Evolutionary conservation across 805 yeast genomes (phyloP).

Genomic region (Sugiyamaella boreocaroliniensis): DNA sequence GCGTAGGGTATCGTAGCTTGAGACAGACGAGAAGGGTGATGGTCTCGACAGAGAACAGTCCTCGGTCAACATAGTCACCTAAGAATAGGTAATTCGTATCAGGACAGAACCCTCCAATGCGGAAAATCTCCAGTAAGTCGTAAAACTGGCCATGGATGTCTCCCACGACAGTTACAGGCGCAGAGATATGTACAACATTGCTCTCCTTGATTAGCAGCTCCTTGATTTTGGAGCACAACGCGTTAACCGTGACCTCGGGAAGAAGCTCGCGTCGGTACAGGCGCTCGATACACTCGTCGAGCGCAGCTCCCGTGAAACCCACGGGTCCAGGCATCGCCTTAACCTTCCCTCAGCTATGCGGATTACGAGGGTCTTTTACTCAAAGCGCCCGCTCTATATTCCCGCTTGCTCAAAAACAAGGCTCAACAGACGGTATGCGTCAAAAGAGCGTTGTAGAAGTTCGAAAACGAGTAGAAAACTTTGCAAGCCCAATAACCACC

Average conservation of each 20-base stretch:
- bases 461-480: too few relatives aligned
- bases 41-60: slow-evolving; percentile 89
- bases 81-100: slow-evolving; percentile 86
- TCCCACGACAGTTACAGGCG: slow-evolving; percentile 94
- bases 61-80: slow-evolving; percentile 96
- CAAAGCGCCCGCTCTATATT: too few relatives aligned
- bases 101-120: slow-evolving; percentile 90
- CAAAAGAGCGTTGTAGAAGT: too few relatives aligned
- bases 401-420: too few relatives aligned
- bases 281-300: slow-evolving; percentile 66
- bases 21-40: slow-evolving; percentile 74
- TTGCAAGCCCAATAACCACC: too few relatives aligned
- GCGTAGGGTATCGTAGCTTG: slow-evolving; percentile 78
- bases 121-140: slow-evolving; percentile 85
- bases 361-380: too few relatives aligned
- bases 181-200: slow-evolving; percentile 73
- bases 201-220: slow-evolving; percentile 73
- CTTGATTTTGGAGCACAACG: slow-evolving; percentile 74
- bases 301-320: slow-evolving; percentile 32
- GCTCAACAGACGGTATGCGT: too few relatives aligned
- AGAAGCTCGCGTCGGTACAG: slow-evolving; percentile 57
- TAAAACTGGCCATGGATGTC: slow-evolving; percentile 98
- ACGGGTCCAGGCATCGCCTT: slow-evolving; percentile 18
- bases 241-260: slow-evolving; percentile 63
- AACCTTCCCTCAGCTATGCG: too few relatives aligned